phyloP scores from a whole-genome alignment of 192 early-diverging fungal species.

The Geosiphon pyriformis region DNA sequence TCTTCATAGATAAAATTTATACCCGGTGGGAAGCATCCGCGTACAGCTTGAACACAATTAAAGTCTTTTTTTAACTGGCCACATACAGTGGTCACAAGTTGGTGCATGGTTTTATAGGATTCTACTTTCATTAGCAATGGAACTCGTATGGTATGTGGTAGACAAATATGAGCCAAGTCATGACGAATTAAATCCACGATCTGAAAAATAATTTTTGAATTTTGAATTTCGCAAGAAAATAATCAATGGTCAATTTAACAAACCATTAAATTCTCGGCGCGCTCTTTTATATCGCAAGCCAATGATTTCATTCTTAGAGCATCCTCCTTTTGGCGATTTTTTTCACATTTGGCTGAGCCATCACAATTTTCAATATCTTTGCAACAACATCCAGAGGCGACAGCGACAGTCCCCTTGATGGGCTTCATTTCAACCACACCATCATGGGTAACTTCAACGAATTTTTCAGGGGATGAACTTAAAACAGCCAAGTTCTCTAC shows the following conservation, averaged over 20 bases:
- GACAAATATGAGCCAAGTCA: slow-evolving; percentile 76
- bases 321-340: slow-evolving; percentile 30
- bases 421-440: slow-evolving; percentile 87
- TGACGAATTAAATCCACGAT: slow-evolving; percentile 96
- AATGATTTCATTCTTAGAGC: slow-evolving; percentile 42
- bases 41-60: slow-evolving; percentile 64
- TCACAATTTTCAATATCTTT: slow-evolving; percentile 31
- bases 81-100: slow-evolving; percentile 82
- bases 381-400: slow-evolving; percentile 44
- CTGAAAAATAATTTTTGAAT: slow-evolving; percentile 32
- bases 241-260: not conserved
- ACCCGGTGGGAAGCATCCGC: slow-evolving; percentile 82
- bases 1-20: not conserved
- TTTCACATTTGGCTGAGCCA: slow-evolving; percentile 29
- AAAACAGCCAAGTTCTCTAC: slow-evolving; percentile 28
- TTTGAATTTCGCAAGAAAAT: not conserved
- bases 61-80: slow-evolving; percentile 55
- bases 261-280: slow-evolving; percentile 96
- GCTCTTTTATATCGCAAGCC: slow-evolving; percentile 75
- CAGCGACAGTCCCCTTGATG: slow-evolving; percentile 81
- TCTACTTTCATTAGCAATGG: slow-evolving; percentile 86
- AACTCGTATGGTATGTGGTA: slow-evolving; percentile 61
- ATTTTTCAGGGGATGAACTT: slow-evolving; percentile 71
- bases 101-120: slow-evolving; percentile 85
- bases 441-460: slow-evolving; percentile 46